Base-by-base conservation (phyloP, 768 basidiomycete genomes). In the Saitozyma sp. region DNA sequence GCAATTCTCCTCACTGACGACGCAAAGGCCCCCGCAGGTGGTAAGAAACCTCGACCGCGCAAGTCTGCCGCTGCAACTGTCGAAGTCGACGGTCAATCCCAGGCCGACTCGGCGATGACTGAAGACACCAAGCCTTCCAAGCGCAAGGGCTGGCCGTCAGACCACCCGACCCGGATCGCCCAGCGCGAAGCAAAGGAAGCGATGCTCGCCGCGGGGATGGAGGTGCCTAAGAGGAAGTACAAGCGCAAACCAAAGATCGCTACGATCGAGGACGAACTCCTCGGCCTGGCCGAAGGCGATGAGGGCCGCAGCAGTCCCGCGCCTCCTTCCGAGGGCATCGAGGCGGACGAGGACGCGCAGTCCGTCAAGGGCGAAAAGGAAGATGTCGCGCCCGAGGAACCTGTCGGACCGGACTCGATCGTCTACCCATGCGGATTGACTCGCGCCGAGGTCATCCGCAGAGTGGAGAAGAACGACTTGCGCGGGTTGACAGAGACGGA, bases 181-280 rank as follows among this genome's bases (percentile, higher is more conserved):
- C 60, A 56, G 29, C 57, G 59, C 7, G 63, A 65, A 49, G 59
- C 55, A 11, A 66, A 65, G 56, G 67, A 62, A 41, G 70, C 67
- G 16, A 49, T 58, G 11, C 38, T 58, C 17, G 64, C 67, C 8
- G 59, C 61, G n/a, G 62, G 64, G 14, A 16, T 55, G 13, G 48
- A 29, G 9, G 16, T 50, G 3, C 14, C 58, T 8, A 46, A 63
- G 57, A 43, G 53, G 64, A 54, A 70, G 62, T 48, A 53, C 57
- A 65, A 37, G 20, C 60, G 53, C 10, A 61, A 68, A 37, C 41
- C 55, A 11, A 49, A 58, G 13, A 42, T 38, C n/a, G 68, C 61
- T n/a, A 53, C 62, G 11, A 20, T 76, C n/a, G 74, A 76, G 11
- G 74, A 76, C 50, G 74, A 76, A 46, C 58, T 76, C 0, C 68